These are phyloP conservation scores for Cantharellus anzutake DNA, from an alignment of 768 basidiomycete genomes.

Conservation along the genomic window DNA sequence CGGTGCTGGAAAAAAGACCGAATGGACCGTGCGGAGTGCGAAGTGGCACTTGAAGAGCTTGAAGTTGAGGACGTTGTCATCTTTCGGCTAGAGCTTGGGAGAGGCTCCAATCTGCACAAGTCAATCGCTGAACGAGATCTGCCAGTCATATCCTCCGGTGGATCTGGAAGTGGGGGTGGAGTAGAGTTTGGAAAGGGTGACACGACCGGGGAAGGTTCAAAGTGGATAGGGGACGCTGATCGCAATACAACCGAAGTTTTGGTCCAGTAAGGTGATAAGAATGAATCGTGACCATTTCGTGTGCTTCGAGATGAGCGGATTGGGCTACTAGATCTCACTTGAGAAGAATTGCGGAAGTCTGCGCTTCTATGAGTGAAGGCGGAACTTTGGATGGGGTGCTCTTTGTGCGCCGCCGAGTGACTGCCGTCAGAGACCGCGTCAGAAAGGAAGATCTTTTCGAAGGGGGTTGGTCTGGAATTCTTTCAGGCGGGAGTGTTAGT, in stretches of 20 bases:
- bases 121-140: not conserved
- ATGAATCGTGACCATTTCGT: not conserved
- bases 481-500: not conserved
- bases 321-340: not conserved
- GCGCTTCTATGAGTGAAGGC: not conserved
- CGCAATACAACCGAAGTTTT: not conserved
- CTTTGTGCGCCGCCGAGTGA: not conserved
- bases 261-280: not conserved
- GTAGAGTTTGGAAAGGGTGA: too few species aligned
- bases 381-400: not conserved
- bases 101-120: not conserved
- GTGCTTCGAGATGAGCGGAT: not conserved
- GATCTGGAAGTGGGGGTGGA: not conserved
- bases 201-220: not conserved
- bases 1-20: not conserved
- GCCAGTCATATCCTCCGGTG: not conserved
- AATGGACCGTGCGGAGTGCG: not conserved
- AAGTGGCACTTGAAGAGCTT: not conserved
- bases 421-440: not conserved
- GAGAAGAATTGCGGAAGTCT: not conserved
- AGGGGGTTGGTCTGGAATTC: not conserved
- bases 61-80: not conserved
- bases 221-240: not conserved
- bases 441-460: not conserved
- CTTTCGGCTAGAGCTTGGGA: not conserved